Conservation (phyloP, 2,329 filamentous ascomycete species). For the Ceratocystis cubensis region DNA sequence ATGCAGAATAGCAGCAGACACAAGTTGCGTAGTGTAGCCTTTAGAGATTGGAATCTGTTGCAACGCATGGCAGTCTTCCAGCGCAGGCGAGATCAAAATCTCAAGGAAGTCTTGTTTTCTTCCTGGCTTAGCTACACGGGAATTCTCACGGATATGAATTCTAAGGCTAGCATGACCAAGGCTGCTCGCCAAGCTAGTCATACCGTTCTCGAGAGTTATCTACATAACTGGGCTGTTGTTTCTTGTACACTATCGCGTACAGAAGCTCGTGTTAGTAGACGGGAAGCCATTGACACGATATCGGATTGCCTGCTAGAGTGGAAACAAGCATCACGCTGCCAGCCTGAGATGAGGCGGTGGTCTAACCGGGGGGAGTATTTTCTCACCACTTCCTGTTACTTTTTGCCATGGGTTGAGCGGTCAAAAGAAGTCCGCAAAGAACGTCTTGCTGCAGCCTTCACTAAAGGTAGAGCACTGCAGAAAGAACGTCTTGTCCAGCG, state of each 20-base stretch:
- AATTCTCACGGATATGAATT: background rate
- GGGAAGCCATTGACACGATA: constrained; percentile 5
- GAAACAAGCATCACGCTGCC: constrained; percentile 5
- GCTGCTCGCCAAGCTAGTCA: constrained; percentile 11
- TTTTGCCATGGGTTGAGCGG: constrained; percentile 27
- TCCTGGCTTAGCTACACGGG: constrained; percentile 6
- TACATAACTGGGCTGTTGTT: constrained; percentile 11
- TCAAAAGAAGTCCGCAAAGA: constrained; percentile 23
- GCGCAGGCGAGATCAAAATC: background rate
- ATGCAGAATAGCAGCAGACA: constrained; percentile 10
- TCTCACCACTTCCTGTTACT: constrained; percentile 24
- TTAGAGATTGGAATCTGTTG: constrained; percentile 20
- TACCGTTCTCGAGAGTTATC: background rate
- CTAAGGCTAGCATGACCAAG: constrained; percentile 1
- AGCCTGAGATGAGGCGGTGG: constrained; percentile 21
- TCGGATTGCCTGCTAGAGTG: constrained; percentile 16
- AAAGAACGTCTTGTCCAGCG: constrained; percentile 20
- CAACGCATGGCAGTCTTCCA: constrained; percentile 20
- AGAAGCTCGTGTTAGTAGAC: constrained; percentile 10
- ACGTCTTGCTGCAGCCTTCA: constrained; percentile 21
- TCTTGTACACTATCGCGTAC: constrained; percentile 7
- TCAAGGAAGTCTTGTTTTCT: constrained; percentile 4
- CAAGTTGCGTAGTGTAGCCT: constrained; percentile 13
- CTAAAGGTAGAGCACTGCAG: constrained; percentile 16
- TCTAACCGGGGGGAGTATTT: constrained; percentile 23